phyloP scores from a whole-genome alignment of 2,329 filamentous ascomycete species.

The Phyllosticta ampelicida region DNA sequence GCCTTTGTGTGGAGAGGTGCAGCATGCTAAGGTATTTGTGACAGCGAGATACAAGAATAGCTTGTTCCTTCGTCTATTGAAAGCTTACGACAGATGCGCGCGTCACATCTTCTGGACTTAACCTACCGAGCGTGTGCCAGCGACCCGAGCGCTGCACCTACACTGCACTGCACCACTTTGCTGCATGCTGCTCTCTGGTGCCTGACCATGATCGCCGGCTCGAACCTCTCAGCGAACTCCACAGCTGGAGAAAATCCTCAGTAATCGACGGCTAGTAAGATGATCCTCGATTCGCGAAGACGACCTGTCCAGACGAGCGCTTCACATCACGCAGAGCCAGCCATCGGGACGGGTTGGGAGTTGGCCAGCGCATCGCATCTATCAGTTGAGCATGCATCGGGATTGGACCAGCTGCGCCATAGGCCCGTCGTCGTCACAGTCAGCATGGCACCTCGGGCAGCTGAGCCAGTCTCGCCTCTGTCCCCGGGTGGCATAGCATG shows the following conservation, averaged over 20 bases:
- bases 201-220: slow-evolving; percentile 4
- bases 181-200: not conserved
- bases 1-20: too few species aligned
- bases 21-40: too few species aligned
- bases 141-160: not conserved
- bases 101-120: not conserved
- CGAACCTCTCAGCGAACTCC: not conserved
- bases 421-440: not conserved
- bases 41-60: too few species aligned
- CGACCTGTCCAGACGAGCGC: not conserved
- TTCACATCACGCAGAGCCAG: slow-evolving; percentile 2
- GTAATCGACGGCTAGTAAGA: slow-evolving; percentile 2
- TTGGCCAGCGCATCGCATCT: not conserved
- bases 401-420: not conserved
- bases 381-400: slow-evolving; percentile 4
- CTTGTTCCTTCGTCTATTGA: too few species aligned
- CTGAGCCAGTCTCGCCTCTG: not conserved
- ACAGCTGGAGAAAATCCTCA: not conserved
- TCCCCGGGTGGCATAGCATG: not conserved
- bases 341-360: not conserved
- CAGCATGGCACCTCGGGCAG: not conserved
- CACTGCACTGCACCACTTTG: not conserved
- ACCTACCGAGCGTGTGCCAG: not conserved
- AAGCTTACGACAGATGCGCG: not conserved
- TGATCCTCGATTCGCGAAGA: slow-evolving; percentile 9